Percentiles rank a stretch among this genome's conserved stretches.
Evolutionary conservation across 2,329 filamentous ascomycete genomes (phyloP).

Genomic region (Talaromyces sp.): DNA sequence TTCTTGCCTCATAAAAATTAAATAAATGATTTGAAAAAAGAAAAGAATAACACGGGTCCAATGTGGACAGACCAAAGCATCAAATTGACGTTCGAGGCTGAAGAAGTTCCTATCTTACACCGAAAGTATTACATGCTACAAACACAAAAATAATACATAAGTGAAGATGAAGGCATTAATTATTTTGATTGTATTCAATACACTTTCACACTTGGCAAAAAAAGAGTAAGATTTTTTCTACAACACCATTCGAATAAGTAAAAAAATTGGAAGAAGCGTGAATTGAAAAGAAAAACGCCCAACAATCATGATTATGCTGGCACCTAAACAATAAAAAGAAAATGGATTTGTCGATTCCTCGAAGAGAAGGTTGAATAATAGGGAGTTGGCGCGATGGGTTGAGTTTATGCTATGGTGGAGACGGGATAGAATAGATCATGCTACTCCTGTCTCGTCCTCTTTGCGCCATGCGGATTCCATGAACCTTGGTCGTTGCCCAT

Average conservation of each 20-base stretch:
- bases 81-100: neutral
- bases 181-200: neutral
- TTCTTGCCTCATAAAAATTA: too few species aligned
- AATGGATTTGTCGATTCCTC: neutral
- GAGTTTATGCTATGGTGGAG: neutral
- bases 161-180: neutral
- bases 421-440: too few species aligned
- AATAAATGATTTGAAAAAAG: too few species aligned
- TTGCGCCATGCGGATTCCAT: conserved; percentile 79
- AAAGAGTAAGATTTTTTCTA: neutral
- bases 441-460: conserved; percentile 71
- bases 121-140: neutral
- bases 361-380: neutral
- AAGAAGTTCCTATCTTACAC: too few species aligned
- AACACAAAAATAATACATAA: neutral
- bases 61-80: too few species aligned
- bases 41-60: too few species aligned
- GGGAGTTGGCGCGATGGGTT: neutral
- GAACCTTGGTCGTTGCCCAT: conserved; percentile 52
- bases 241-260: neutral
- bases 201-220: neutral
- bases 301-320: neutral
- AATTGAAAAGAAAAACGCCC: neutral
- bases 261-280: neutral
- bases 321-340: neutral